phyloP scores from a whole-genome alignment of 371 early-diverging fungal species.

The Mortierella sp. region DNA sequence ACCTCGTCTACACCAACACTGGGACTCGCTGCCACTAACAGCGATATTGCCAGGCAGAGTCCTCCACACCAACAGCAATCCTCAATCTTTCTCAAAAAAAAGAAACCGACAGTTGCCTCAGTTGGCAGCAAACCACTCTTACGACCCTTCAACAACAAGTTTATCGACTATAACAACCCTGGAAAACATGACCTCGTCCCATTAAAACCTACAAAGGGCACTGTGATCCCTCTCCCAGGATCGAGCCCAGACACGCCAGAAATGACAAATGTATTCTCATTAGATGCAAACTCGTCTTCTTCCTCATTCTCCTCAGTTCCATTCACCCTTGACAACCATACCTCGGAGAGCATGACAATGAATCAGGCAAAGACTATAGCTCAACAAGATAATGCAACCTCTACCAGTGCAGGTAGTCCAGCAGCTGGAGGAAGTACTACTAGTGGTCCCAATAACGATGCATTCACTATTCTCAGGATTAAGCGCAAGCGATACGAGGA shows the following conservation, averaged over 20 bases:
- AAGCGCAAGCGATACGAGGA: slow-evolving; percentile 86
- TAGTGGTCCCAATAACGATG: slow-evolving; percentile 4
- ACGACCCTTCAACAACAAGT: slow-evolving; percentile 15
- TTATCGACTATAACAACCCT: slow-evolving; percentile 24
- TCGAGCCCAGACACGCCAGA: background rate
- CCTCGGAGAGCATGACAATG: slow-evolving; percentile 9
- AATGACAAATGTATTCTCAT: background rate
- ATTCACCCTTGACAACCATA: slow-evolving; percentile 43
- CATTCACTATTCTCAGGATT: slow-evolving; percentile 76
- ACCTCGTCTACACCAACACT: no score
- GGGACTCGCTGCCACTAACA: background rate
- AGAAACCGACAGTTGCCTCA: slow-evolving; percentile 31
- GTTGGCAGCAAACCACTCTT: slow-evolving; percentile 24
- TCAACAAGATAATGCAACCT: background rate
- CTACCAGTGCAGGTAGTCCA: no score
- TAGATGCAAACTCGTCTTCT: background rate
- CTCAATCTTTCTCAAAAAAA: slow-evolving; percentile 18
- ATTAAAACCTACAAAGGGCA: slow-evolving; percentile 11
- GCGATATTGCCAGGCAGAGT: background rate
- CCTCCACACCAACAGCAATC: background rate
- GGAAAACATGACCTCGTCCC: slow-evolving; percentile 16
- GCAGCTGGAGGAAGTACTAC: background rate
- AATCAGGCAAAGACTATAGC: background rate
- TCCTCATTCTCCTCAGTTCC: slow-evolving; percentile 1
- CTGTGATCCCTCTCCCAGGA: slow-evolving; percentile 17